Conservation (phyloP, 2,329 filamentous ascomycete genomes). For the Xylariaceae sp. region DNA sequence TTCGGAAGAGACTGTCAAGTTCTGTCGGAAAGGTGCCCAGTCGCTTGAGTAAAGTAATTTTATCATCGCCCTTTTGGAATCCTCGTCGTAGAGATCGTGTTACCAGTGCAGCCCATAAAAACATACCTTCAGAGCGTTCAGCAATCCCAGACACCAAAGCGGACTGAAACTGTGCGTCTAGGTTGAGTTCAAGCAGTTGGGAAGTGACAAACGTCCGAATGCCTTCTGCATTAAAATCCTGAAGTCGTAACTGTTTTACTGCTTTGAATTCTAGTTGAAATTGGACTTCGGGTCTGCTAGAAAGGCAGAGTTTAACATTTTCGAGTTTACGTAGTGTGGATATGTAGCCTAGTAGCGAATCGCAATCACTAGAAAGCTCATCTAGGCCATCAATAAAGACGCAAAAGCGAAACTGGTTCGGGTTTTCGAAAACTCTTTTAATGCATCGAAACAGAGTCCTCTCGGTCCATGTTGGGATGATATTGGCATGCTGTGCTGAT, state of each 20-base stretch:
- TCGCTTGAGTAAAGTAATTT: slow-evolving; percentile 1
- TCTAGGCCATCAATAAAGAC: slow-evolving; percentile 13
- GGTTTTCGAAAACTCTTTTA: not conserved
- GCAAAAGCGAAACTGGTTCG: slow-evolving; percentile 3
- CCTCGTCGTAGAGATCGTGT: slow-evolving; percentile 5
- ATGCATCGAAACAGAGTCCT: not conserved
- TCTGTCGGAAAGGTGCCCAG: slow-evolving; percentile 2
- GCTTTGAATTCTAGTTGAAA: not conserved
- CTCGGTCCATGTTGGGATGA: slow-evolving; percentile 8
- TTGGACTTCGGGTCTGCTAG: slow-evolving; percentile 8
- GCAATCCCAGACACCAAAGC: not conserved
- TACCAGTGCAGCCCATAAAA: slow-evolving; percentile 10
- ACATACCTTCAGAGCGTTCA: slow-evolving; percentile 4
- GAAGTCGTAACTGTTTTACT: slow-evolving; percentile 5
- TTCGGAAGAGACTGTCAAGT: slow-evolving; percentile 5
- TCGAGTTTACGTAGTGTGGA: not conserved
- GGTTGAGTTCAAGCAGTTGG: not conserved
- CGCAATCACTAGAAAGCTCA: slow-evolving; percentile 4
- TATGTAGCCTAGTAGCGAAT: slow-evolving; percentile 1
- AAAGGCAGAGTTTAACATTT: slow-evolving; percentile 7
- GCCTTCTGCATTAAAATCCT: slow-evolving; percentile 7
- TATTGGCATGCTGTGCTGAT: not conserved
- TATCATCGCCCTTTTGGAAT: slow-evolving; percentile 2
- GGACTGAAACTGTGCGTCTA: not conserved
- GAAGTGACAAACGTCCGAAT: slow-evolving; percentile 2